Evolutionary conservation across 176 grass and related monocot species (phyloP).

Genomic region (Paspalum vaginatum): DNA sequence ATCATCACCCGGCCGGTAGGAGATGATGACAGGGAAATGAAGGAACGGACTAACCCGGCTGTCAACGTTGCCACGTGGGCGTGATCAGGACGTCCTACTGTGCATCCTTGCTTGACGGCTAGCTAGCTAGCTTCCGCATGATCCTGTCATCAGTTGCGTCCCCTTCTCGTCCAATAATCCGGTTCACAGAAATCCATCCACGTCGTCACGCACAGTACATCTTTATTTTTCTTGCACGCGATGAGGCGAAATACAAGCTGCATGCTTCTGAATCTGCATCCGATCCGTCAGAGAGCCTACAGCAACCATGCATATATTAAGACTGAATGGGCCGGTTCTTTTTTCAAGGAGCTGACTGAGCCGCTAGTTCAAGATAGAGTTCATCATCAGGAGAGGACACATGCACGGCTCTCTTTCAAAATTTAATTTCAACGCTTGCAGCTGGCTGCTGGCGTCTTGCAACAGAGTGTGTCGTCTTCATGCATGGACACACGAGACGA

Average conservation of each 20-base stretch:
- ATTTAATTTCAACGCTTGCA: too few species aligned
- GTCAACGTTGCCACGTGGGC: conserved; percentile 45
- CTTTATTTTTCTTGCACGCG: background rate
- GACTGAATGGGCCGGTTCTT: background rate
- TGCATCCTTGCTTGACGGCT: background rate
- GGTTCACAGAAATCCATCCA: background rate
- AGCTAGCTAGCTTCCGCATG: background rate
- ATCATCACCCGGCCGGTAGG: too few species aligned
- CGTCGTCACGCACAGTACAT: background rate
- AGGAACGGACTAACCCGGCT: conserved; percentile 30
- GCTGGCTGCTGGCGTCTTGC: too few species aligned
- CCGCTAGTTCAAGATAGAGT: too few species aligned
- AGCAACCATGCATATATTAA: background rate
- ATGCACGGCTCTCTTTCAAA: too few species aligned
- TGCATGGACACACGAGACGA: too few species aligned
- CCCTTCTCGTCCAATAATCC: background rate
- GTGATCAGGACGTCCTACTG: conserved; percentile 38
- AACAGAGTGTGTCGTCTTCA: too few species aligned
- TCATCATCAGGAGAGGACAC: too few species aligned
- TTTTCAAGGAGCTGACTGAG: too few species aligned
- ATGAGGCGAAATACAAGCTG: background rate
- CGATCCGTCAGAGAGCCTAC: background rate
- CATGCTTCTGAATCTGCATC: background rate
- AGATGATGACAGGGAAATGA: background rate
- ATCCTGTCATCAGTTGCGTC: conserved; percentile 9